Evolutionary conservation across 2,329 filamentous ascomycete genomes (phyloP).

Genomic region (Xylaria sp.): DNA sequence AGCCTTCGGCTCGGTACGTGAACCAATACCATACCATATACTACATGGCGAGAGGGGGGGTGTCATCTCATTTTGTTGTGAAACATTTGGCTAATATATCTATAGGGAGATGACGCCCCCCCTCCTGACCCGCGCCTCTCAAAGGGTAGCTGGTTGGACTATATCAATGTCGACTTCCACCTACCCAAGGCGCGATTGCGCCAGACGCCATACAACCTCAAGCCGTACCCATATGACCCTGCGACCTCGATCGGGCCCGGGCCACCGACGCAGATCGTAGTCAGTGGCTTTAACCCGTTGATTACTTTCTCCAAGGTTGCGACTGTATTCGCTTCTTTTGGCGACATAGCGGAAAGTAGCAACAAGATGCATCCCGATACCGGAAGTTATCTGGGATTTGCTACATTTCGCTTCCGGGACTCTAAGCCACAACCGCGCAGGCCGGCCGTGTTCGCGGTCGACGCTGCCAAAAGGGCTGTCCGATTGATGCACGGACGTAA

Average conservation of each 20-base stretch:
- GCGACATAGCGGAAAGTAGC: constrained; percentile 82
- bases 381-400: constrained; percentile 89
- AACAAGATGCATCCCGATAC: constrained; percentile 95
- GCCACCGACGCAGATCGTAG: constrained; percentile 83
- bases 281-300: constrained; percentile 93
- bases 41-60: constrained; percentile 46
- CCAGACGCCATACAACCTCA: constrained; percentile 71
- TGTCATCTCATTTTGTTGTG: constrained; percentile 54
- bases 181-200: constrained; percentile 66
- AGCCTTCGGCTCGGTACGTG: constrained; percentile 64
- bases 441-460: constrained; percentile 60
- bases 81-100: constrained; percentile 59
- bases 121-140: constrained; percentile 77
- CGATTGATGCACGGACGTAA: constrained; percentile 71
- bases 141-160: constrained; percentile 58
- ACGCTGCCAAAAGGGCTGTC: constrained; percentile 76
- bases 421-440: constrained; percentile 47
- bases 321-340: constrained; percentile 72
- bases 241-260: constrained; percentile 82
- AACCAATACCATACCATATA: constrained; percentile 32
- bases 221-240: constrained; percentile 74
- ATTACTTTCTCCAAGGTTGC: constrained; percentile 72
- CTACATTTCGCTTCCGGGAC: constrained; percentile 84
- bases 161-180: constrained; percentile 66
- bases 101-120: constrained; percentile 73